Evolutionary conservation across 768 basidiomycete species (phyloP), one percentile per base, ranked within the genome.

Genomic region (Leccinum boreale): DNA sequence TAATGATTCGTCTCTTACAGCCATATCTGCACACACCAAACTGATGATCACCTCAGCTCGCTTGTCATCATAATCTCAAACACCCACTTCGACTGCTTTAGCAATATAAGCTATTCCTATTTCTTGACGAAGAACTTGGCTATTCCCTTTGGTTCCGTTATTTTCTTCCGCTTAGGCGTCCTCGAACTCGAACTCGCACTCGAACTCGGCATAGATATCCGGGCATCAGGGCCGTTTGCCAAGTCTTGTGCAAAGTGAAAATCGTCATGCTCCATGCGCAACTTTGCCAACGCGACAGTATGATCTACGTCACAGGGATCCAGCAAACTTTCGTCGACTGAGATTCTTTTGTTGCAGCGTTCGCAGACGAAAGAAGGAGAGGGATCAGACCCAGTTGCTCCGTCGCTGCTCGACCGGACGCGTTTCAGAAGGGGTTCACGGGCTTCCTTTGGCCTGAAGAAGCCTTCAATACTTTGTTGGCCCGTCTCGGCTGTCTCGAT

Each of bases 231-330:
- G 53, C 78, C 75, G 24, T 79, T 79, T 21, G 86, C 81, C 52
- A 98, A 68, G 55, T 92, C 88, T 65, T 86, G 79, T 1, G 95
- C 94, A 63, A 93, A 85, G 71, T 98, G 95, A 70, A 85, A 97
- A 73, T 97, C 95, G 35, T 84, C 80, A 64, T 98, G 95, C 67
- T 97, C 95, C 70, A 81, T 63, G 54, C 77, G 78, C 55, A 83
- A 67, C 58, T 72, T 72, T 6, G 71, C 75, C 36, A 87, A 63
- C 60, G 73, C 75, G 50, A 65, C 62, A n/a, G 61, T 66, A 29
- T 46, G 62, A 5, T 67, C 77, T 42, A 62, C 66, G 53, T 67
- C 72, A 52, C 59, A 53, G 46, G 55, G 58, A 28, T 52, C 53
- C 28, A 53, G 21, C 50, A 59, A 59, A 48, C 57, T 66, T 46